These are phyloP conservation scores for Reutealis trisperma DNA, from an alignment of 345 rosid genomes.

Conservation along the genomic window DNA sequence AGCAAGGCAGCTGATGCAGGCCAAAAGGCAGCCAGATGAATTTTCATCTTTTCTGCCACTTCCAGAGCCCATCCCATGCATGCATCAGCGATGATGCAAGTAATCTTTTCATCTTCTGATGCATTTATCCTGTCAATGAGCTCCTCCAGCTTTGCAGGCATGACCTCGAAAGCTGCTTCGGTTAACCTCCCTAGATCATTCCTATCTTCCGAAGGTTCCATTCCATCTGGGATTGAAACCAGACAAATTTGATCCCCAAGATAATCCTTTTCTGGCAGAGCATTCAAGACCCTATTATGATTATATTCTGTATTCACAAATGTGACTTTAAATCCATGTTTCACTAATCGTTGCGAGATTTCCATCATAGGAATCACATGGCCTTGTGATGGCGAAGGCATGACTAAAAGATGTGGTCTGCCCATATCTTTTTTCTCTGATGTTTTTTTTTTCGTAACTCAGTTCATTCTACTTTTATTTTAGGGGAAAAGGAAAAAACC, in stretches of 20 bases:
- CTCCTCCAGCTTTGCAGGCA: constrained; percentile 49
- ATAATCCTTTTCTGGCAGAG: constrained; percentile 17
- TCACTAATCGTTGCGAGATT: constrained; percentile 22
- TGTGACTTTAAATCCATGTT: constrained; percentile 35
- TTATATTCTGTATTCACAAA: constrained; percentile 45
- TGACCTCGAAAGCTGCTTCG: constrained; percentile 26
- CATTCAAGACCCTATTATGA: constrained; percentile 30
- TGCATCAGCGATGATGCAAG: constrained; percentile 49
- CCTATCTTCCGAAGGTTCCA: constrained; percentile 43
- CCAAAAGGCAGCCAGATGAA: constrained; percentile 41
- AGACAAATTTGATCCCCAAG: constrained; percentile 24
- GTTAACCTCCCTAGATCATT: constrained; percentile 29
- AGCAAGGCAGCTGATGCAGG: constrained; percentile 43
- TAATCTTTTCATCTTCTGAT: constrained; percentile 27
- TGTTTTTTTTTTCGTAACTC: no score
- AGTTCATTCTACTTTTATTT: no score
- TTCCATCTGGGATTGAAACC: constrained; percentile 48
- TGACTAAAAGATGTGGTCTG: no score
- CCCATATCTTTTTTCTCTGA: not conserved
- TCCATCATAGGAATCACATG: constrained; percentile 46
- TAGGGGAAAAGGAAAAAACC: not conserved
- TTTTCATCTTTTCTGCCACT: constrained; percentile 44
- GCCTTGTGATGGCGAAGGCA: not conserved
- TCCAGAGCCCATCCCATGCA: constrained; percentile 37
- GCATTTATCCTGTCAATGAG: constrained; percentile 26